These are phyloP conservation scores for Spinacia oleracea DNA, from an alignment of 179 eudicot genomes.

Conservation along the genomic window DNA sequence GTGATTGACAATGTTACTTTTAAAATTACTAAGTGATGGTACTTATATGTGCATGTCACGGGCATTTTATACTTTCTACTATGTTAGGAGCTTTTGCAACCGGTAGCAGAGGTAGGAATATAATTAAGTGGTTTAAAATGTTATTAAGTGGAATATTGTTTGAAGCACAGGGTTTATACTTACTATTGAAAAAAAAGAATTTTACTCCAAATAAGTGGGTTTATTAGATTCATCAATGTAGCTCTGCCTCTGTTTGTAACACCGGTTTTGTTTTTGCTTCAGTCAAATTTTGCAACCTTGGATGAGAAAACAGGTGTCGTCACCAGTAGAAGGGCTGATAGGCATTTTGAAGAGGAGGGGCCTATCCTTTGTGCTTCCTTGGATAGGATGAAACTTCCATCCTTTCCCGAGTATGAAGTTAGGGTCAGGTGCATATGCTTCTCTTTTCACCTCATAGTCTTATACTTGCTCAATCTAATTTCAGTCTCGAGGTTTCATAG, in stretches of 20 bases:
- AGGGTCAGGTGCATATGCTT: conserved; percentile 77
- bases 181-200: no score
- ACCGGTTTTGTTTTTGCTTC: conserved; percentile 24
- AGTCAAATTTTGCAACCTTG: conserved; percentile 97
- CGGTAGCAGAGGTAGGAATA: no score
- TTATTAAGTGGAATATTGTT: no score
- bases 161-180: no score
- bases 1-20: background rate
- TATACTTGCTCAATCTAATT: background rate
- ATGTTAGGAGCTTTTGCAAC: background rate
- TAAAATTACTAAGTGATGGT: background rate
- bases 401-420: conserved; percentile 84
- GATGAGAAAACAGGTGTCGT: conserved; percentile 85
- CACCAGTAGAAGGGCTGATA: conserved; percentile 90
- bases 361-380: conserved; percentile 90
- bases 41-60: background rate
- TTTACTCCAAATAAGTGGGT: no score
- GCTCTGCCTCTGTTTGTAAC: background rate
- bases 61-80: background rate
- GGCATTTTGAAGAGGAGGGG: conserved; percentile 99
- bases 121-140: no score
- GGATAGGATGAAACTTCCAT: conserved; percentile 89
- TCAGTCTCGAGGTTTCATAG: background rate
- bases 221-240: no score
- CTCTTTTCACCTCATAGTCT: conserved; percentile 25